Evolutionary conservation across 371 early-diverging fungal species (phyloP).

Genomic region (Phascolomyces articulosus): DNA sequence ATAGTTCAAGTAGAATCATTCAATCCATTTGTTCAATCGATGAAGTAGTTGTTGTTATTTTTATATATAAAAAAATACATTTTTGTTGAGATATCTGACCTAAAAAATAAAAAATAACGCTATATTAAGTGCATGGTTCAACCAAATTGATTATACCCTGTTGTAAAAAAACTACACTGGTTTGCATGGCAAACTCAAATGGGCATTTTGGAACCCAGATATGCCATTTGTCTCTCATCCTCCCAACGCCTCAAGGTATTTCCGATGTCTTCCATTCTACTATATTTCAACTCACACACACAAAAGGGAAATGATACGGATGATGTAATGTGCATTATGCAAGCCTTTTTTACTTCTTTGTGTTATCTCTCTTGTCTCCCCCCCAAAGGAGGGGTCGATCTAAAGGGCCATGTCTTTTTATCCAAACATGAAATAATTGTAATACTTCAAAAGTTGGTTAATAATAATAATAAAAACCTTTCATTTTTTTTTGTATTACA

Average conservation of each 20-base stretch:
- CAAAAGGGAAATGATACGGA: slow-evolving; percentile 5
- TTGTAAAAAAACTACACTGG: slow-evolving; percentile 9
- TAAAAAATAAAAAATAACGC: slow-evolving; percentile 1
- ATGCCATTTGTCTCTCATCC: neutral
- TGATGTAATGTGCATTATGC: slow-evolving; percentile 7
- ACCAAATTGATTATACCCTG: slow-evolving; percentile 7
- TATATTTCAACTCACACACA: neutral
- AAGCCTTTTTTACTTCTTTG: neutral
- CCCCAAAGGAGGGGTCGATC: neutral
- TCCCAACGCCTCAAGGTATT: slow-evolving; percentile 6
- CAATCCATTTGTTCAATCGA: too few species aligned
- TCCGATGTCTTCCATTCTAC: neutral
- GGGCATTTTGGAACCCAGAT: neutral
- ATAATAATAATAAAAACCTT: too few species aligned
- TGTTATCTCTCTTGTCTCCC: neutral
- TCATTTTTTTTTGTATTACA: too few species aligned
- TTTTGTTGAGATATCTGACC: slow-evolving; percentile 3
- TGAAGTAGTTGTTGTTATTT: too few species aligned
- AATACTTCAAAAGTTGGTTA: too few species aligned
- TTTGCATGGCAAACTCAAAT: slow-evolving; percentile 11
- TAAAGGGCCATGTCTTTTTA: neutral
- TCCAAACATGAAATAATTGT: neutral
- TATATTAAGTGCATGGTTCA: slow-evolving; percentile 7
- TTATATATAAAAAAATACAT: neutral
- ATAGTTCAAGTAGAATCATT: too few species aligned